These are phyloP conservation scores for Coemansia reversa DNA, from an alignment of 192 early-diverging fungal genomes.

Conservation along the genomic window DNA sequence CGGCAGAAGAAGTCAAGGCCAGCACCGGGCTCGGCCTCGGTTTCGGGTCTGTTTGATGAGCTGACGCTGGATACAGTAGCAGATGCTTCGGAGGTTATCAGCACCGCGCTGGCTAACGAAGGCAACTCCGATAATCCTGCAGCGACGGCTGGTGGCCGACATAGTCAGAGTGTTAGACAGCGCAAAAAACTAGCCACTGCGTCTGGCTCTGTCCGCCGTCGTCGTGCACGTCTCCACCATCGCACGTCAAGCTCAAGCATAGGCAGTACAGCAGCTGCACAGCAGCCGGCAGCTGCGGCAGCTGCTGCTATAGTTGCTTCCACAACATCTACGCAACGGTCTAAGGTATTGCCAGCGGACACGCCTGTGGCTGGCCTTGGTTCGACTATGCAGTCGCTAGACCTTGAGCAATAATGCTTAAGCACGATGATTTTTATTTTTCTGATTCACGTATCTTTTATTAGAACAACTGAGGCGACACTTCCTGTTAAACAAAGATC, in stretches of 20 bases:
- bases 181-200: constrained; percentile 41
- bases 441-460: no score
- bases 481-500: no score
- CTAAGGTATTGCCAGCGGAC: background rate
- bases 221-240: constrained; percentile 40
- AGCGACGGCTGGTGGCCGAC: constrained; percentile 8
- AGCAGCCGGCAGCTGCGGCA: background rate
- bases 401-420: constrained; percentile 19
- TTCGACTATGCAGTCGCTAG: constrained; percentile 19
- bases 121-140: background rate
- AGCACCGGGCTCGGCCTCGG: constrained; percentile 2
- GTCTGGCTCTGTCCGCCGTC: constrained; percentile 39
- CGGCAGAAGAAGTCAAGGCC: constrained; percentile 33
- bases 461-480: no score
- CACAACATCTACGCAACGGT: background rate
- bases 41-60: constrained; percentile 29
- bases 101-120: constrained; percentile 23
- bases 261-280: background rate
- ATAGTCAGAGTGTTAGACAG: constrained; percentile 5
- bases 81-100: constrained; percentile 37
- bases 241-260: constrained; percentile 27
- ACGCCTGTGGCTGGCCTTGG: constrained; percentile 4
- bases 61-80: constrained; percentile 16
- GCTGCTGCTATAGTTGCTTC: constrained; percentile 1
- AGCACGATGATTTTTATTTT: background rate